Conservation (phyloP, 2,329 filamentous ascomycete genomes). For the Fusarium chuoi region DNA sequence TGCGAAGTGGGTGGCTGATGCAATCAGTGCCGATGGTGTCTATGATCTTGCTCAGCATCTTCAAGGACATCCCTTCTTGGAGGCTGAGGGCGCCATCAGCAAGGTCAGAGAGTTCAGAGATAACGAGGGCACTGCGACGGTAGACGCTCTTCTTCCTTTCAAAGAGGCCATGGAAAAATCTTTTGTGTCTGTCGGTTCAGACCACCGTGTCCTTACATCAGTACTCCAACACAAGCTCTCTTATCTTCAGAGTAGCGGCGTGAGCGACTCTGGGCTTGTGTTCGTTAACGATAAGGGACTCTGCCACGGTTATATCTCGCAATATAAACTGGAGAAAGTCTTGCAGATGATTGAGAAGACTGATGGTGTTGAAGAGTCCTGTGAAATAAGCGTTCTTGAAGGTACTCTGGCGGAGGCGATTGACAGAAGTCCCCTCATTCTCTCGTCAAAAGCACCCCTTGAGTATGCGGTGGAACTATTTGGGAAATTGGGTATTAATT, state of each 20-base stretch:
- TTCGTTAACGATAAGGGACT: conserved; percentile 3
- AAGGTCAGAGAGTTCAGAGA: background rate
- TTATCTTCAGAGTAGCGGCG: background rate
- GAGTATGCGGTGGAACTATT: conserved; percentile 26
- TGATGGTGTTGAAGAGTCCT: background rate
- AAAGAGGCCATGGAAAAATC: background rate
- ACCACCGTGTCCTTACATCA: background rate
- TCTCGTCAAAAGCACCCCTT: conserved; percentile 7
- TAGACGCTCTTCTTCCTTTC: background rate
- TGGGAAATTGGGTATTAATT: background rate
- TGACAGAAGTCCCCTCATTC: background rate
- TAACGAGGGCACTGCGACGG: conserved; percentile 4
- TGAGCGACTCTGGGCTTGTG: conserved; percentile 7
- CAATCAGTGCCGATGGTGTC: conserved; percentile 24
- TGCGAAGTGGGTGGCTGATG: conserved; percentile 32
- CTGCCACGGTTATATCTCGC: background rate
- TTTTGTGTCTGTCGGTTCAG: background rate
- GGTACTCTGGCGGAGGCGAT: background rate
- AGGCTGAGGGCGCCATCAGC: conserved; percentile 5
- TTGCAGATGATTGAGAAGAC: background rate
- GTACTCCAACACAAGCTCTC: background rate
- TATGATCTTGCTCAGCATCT: conserved; percentile 33
- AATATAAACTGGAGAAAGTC: background rate
- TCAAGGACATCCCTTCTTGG: conserved; percentile 24
- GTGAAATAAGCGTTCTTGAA: background rate